Base-by-base conservation (phyloP, 345 rosid genomes). In the Sisymbrium irio region DNA sequence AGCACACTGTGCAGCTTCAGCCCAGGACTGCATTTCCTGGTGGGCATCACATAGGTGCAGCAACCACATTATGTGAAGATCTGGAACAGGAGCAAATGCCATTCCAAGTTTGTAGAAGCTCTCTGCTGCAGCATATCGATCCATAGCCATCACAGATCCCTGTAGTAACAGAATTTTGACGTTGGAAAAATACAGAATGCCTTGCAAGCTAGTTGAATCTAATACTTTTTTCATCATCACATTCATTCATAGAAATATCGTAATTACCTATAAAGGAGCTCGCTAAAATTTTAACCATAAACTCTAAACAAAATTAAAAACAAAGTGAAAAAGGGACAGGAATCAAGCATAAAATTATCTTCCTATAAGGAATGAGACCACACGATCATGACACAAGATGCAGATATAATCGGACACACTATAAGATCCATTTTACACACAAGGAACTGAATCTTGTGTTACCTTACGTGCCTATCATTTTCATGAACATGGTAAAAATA, bases 11-110 rank as follows among this genome's bases (percentile, higher is more conserved):
- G 99, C 99, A 72, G 99, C 97, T 83, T 95, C 98, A 75, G 99
- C 98, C 86, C 88, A 95, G 47, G 99, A 92, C 81, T 92, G 99
- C 98, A 95, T 95, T 86, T 95, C 99, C 83, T 95, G 99, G 84
- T 92, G 99, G 1, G 99, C 98, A 82, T 95, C 99, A 74, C 99
- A 95, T 54, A 95, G 80, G 87, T 95, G 99, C 74, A 95, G 77
- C 76, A 95, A 85, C 98, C 99, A 95, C 99, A 95, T 95, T 59
- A 95, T 92, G 81, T 95, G 98, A 82, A 95, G 99, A 83, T 95
- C 99, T 0, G 99, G 99, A 74, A 95, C 99, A 71, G 98, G 92
- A 50, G 97, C 88, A 87, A 95, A 95, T 59, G 99, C 99, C 93
- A 95, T 90, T 65, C 97, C 99, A 78, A 95, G 96, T 84, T 89